Conservation (phyloP, 1,139 yeast genomes). For the Entelexis paramagnoliae region DNA sequence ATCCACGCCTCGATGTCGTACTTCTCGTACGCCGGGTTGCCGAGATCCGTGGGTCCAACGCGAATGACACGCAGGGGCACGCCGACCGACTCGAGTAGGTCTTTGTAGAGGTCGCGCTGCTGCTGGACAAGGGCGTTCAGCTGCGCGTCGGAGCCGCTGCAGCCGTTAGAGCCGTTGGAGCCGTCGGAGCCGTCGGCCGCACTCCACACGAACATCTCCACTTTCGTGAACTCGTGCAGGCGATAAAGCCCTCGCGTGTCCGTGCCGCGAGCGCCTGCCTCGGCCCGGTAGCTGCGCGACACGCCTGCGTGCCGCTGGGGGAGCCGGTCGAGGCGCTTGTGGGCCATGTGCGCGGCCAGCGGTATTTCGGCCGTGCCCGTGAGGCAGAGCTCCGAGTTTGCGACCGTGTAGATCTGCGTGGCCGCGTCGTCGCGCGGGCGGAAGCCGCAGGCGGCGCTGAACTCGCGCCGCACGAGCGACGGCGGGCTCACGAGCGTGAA, state of each 20-base stretch:
- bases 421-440: constrained; percentile 76
- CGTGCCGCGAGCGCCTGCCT: constrained; percentile 93
- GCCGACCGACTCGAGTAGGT: constrained; percentile 44
- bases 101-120: constrained; percentile 51
- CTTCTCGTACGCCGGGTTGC: constrained; percentile 86
- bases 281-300: constrained; percentile 85
- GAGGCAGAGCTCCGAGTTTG: constrained; percentile 43
- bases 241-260: constrained; percentile 88
- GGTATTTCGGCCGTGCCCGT: constrained; percentile 97
- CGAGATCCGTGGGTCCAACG: constrained; percentile 86
- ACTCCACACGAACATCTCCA: constrained; percentile 77
- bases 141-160: constrained; percentile 39
- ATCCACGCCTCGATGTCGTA: constrained; percentile 96
- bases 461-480: constrained; percentile 65
- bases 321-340: constrained; percentile 33
- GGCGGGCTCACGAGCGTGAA: constrained; percentile 75
- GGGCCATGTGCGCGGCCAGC: constrained; percentile 60
- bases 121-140: constrained; percentile 53
- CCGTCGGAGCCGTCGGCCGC: constrained; percentile 37
- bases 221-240: constrained; percentile 96
- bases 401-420: constrained; percentile 66
- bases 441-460: constrained; percentile 86
- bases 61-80: constrained; percentile 69
- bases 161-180: too few species aligned
- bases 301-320: constrained; percentile 67